Evolutionary conservation across 2,329 filamentous ascomycete species (phyloP).

Genomic region (Pestalotiopsis fici): DNA sequence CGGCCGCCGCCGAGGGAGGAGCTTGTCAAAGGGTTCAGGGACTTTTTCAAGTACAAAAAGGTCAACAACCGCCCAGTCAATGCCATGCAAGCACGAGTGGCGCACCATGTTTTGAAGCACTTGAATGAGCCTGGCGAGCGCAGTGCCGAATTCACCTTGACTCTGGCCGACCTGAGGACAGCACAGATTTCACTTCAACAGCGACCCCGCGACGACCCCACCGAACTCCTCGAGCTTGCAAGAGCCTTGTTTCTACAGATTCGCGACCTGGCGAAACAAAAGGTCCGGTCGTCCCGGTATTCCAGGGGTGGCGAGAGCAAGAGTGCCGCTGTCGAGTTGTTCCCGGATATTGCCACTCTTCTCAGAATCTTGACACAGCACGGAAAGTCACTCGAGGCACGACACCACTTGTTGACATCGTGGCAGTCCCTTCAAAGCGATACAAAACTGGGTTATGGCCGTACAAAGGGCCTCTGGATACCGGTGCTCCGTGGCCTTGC

Average conservation of each 20-base stretch:
- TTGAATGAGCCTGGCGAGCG: conserved; percentile 43
- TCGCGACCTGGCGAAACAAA: conserved; percentile 23
- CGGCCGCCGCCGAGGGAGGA: conserved; percentile 66
- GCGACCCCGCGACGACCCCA: conserved; percentile 42
- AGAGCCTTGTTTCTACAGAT: conserved; percentile 42
- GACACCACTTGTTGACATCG: conserved; percentile 22
- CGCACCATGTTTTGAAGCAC: conserved; percentile 61
- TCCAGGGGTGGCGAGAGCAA: neutral
- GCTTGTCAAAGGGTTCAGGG: conserved; percentile 64
- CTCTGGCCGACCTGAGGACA: conserved; percentile 32
- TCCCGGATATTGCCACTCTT: conserved; percentile 23
- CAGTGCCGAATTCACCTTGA: conserved; percentile 23
- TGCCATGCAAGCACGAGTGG: conserved; percentile 66
- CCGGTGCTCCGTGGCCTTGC: conserved; percentile 63
- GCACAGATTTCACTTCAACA: conserved; percentile 45
- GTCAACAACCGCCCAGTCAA: conserved; percentile 54
- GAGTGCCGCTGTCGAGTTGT: conserved; percentile 7
- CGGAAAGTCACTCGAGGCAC: conserved; percentile 29
- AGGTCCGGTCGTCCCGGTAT: neutral
- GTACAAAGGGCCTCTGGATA: conserved; percentile 42
- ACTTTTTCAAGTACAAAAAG: conserved; percentile 62
- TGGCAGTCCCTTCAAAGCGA: conserved; percentile 11
- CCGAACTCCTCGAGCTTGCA: conserved; percentile 49
- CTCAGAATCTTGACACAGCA: conserved; percentile 27
- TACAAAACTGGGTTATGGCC: conserved; percentile 26